Evolutionary conservation across 1,284 basidiomycete species (phyloP).

Genomic region (Anthracocystis walkeri): DNA sequence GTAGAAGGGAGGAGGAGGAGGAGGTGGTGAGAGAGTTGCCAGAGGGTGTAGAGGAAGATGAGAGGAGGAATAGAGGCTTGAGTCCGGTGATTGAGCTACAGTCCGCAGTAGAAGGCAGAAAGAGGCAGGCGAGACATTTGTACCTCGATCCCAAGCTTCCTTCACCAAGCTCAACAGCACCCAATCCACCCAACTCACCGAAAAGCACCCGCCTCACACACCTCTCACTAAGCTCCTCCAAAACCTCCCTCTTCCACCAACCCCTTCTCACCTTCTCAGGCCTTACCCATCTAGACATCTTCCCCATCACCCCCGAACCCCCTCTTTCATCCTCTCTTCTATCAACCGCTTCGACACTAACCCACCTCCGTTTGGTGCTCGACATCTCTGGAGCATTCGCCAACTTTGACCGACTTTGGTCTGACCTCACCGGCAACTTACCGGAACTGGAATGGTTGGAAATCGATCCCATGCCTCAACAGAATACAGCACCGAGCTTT

Average conservation of each 20-base stretch:
- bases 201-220: conserved; percentile 14
- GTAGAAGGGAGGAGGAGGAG: not conserved
- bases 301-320: conserved; percentile 37
- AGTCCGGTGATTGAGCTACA: conserved; percentile 16
- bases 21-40: not conserved
- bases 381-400: conserved; percentile 41
- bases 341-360: conserved; percentile 14
- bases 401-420: conserved; percentile 40
- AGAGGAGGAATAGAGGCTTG: conserved; percentile 3
- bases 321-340: conserved; percentile 19
- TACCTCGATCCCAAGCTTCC: conserved; percentile 17
- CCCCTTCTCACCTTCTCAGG: conserved; percentile 15
- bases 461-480: conserved; percentile 43
- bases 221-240: conserved; percentile 35
- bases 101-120: not conserved
- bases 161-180: not conserved
- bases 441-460: conserved; percentile 12
- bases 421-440: conserved; percentile 17
- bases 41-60: conserved; percentile 3
- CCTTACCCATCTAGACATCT: conserved; percentile 40
- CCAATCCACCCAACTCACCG: conserved; percentile 5
- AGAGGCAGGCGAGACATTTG: conserved; percentile 15
- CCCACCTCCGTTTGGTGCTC: conserved; percentile 25
- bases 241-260: conserved; percentile 42
- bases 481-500: conserved; percentile 50